phyloP scores from a whole-genome alignment of 345 rosid species.

The Gossypium stocksii region DNA sequence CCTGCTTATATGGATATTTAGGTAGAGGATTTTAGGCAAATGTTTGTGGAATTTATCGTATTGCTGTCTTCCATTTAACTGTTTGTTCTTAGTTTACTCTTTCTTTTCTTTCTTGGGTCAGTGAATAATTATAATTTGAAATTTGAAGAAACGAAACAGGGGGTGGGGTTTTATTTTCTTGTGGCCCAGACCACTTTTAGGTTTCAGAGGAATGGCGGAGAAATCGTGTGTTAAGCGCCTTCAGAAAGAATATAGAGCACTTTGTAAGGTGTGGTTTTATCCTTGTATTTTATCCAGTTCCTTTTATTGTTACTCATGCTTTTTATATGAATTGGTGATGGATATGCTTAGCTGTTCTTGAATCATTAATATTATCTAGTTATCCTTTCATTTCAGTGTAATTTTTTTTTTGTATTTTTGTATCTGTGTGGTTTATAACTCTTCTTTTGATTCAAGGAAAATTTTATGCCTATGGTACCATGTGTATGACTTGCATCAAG shows the following conservation, averaged over 20 bases:
- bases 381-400: not conserved
- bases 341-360: constrained; percentile 4
- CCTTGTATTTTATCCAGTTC: not conserved
- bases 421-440: not conserved
- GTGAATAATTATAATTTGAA: constrained; percentile 11
- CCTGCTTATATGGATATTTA: not conserved
- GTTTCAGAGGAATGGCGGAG: constrained; percentile 61
- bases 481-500: not conserved
- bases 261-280: constrained; percentile 63
- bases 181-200: constrained; percentile 1
- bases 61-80: not conserved
- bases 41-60: not conserved
- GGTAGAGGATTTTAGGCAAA: not conserved
- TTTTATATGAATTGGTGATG: not conserved
- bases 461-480: not conserved
- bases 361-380: not conserved
- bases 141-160: constrained; percentile 11
- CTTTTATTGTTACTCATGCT: not conserved
- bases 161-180: not conserved
- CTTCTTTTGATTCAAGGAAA: not conserved
- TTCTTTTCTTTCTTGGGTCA: not conserved
- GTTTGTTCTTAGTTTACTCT: not conserved
- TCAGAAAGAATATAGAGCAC: constrained; percentile 95
- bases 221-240: constrained; percentile 87
- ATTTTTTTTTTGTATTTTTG: not conserved